phyloP scores from a whole-genome alignment of 2,329 filamentous ascomycete genomes.

The Scorias spongiosa region DNA sequence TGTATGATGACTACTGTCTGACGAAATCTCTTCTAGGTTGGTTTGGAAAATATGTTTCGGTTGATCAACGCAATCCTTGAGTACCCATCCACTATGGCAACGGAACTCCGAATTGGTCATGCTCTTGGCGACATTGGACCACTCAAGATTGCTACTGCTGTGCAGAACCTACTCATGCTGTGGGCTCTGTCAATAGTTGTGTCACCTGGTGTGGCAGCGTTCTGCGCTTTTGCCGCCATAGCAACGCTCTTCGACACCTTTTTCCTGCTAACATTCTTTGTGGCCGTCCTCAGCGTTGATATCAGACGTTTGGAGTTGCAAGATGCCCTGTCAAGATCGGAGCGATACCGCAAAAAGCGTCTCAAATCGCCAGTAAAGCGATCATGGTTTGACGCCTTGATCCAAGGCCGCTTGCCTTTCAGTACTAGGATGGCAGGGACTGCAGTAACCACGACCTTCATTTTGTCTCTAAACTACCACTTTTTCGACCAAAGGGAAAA shows the following conservation, averaged over 20 bases:
- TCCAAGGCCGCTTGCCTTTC: constrained; percentile 49
- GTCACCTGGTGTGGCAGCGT: constrained; percentile 55
- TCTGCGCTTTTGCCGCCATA: constrained; percentile 61
- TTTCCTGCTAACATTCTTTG: constrained; percentile 65
- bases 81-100: constrained; percentile 53
- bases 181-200: constrained; percentile 51
- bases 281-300: constrained; percentile 65
- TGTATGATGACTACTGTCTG: not conserved
- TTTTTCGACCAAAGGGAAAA: constrained; percentile 49
- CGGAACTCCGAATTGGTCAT: constrained; percentile 53
- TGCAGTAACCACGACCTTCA: constrained; percentile 55
- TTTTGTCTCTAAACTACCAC: constrained; percentile 61
- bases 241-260: constrained; percentile 65
- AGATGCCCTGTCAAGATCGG: constrained; percentile 45
- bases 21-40: not conserved
- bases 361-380: constrained; percentile 22
- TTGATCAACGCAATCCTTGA: constrained; percentile 64
- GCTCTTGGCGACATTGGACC: constrained; percentile 61
- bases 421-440: constrained; percentile 64
- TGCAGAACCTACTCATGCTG: constrained; percentile 54
- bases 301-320: constrained; percentile 61
- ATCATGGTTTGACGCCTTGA: constrained; percentile 46
- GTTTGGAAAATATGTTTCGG: constrained; percentile 35
- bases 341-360: constrained; percentile 23
- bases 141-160: constrained; percentile 50